Percentiles rank a stretch among this genome's conserved stretches.
phyloP scores from a whole-genome alignment of 352 stramenopile genomes.

The Phytopythium ostracodes region DNA sequence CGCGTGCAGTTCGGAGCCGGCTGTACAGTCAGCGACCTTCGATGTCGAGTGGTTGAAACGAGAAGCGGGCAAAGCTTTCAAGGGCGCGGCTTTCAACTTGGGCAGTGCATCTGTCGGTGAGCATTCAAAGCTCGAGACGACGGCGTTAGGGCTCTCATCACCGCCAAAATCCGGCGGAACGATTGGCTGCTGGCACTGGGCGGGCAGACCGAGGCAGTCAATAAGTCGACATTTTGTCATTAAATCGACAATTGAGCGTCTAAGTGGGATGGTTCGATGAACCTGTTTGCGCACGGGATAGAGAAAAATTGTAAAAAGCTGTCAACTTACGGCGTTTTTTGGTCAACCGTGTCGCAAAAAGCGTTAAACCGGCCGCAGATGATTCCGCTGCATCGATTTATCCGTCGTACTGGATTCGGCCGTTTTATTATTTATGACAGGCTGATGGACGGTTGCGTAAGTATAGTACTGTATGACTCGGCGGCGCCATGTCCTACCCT shows the following conservation, averaged over 20 bases:
- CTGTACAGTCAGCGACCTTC: no score
- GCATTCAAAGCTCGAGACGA: not conserved
- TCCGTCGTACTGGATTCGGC: not conserved
- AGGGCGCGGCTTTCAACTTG: not conserved
- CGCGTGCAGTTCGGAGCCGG: no score
- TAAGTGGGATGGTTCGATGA: not conserved
- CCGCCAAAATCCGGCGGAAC: not conserved
- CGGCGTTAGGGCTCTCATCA: not conserved
- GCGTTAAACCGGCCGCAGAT: not conserved
- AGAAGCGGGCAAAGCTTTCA: not conserved
- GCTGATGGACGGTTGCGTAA: not conserved
- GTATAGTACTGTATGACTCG: not conserved
- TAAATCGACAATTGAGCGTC: not conserved
- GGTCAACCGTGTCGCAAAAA: not conserved
- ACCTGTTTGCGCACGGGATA: not conserved
- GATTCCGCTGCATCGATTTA: not conserved
- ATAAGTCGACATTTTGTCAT: not conserved
- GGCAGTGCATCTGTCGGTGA: not conserved
- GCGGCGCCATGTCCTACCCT: not conserved
- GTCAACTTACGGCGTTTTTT: not conserved
- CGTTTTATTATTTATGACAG: not conserved
- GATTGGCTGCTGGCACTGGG: constrained; percentile 4
- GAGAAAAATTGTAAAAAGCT: not conserved
- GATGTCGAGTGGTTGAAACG: not conserved
- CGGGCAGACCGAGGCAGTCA: not conserved